Percentiles rank a stretch among this genome's conserved stretches.
These are phyloP conservation scores for Diaporthe helianthi DNA, from an alignment of 2,329 filamentous ascomycete species.

Conservation along the genomic window DNA sequence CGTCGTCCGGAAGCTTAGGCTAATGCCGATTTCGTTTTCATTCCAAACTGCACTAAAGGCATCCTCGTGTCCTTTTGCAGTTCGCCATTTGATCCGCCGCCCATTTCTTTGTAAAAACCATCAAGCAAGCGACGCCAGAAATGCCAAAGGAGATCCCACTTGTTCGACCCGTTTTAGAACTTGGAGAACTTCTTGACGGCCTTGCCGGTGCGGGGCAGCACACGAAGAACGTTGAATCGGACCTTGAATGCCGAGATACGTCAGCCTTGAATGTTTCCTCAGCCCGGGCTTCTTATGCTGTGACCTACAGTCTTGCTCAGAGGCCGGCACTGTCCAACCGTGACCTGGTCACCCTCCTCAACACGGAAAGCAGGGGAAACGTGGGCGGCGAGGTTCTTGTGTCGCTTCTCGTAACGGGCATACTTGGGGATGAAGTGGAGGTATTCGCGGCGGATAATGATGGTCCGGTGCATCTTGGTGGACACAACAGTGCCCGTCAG, in stretches of 20 bases:
- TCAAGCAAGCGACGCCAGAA: conserved; percentile 46
- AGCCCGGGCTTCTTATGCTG: not conserved
- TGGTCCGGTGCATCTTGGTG: conserved; percentile 99
- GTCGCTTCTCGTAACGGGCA: conserved; percentile 99
- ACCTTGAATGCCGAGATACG: conserved; percentile 66
- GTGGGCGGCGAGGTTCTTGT: conserved; percentile 99
- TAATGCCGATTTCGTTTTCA: conserved; percentile 39
- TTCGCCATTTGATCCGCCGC: conserved; percentile 42
- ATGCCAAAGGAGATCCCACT: conserved; percentile 42
- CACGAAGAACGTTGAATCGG: conserved; percentile 99
- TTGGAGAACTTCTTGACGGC: conserved; percentile 97
- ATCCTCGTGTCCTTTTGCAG: conserved; percentile 43
- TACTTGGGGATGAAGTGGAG: conserved; percentile 99
- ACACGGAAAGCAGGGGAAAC: conserved; percentile 99
- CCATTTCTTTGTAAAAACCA: conserved; percentile 44
- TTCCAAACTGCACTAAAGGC: conserved; percentile 45
- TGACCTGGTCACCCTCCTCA: conserved; percentile 98
- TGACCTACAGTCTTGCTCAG: conserved; percentile 97
- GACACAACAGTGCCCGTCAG: conserved; percentile 98
- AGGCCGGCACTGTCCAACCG: conserved; percentile 98
- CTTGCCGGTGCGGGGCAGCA: conserved; percentile 97
- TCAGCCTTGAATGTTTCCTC: conserved; percentile 31
- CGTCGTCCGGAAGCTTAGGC: conserved; percentile 34
- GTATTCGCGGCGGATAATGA: conserved; percentile 99
- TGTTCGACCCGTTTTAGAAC: conserved; percentile 73